Evolutionary conservation across 441 rosid species (phyloP).

Genomic region (Gossypium gossypioides): DNA sequence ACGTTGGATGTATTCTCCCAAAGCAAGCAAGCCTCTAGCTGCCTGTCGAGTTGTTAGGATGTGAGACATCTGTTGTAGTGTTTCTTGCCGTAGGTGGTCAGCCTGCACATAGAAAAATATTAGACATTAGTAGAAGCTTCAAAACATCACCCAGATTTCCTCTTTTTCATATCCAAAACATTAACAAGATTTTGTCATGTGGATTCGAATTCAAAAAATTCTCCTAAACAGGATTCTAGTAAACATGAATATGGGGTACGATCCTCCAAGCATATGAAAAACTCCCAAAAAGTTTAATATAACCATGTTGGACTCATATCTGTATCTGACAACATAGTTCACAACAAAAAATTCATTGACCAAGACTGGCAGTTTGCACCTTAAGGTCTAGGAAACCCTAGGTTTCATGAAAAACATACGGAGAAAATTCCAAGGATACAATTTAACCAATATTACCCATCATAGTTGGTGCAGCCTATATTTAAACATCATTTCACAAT

Average conservation of each 20-base stretch:
- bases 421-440: background rate
- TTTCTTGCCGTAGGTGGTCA: slow-evolving; percentile 77
- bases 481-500: background rate
- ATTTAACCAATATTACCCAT: background rate
- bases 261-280: background rate
- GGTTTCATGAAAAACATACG: background rate
- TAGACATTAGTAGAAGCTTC: background rate
- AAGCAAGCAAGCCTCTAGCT: slow-evolving; percentile 76
- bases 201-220: background rate
- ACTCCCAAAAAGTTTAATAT: background rate
- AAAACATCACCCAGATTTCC: background rate
- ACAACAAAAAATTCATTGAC: background rate
- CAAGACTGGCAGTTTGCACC: background rate
- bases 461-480: background rate
- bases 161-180: background rate
- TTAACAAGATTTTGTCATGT: background rate
- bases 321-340: background rate
- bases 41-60: slow-evolving; percentile 71
- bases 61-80: slow-evolving; percentile 68
- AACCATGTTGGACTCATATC: background rate
- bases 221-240: background rate
- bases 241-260: background rate
- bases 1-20: slow-evolving; percentile 84
- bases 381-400: background rate
- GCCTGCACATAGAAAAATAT: slow-evolving; percentile 39